Evolutionary conservation across 345 rosid genomes (phyloP).

Genomic region (Syzygium jambos): DNA sequence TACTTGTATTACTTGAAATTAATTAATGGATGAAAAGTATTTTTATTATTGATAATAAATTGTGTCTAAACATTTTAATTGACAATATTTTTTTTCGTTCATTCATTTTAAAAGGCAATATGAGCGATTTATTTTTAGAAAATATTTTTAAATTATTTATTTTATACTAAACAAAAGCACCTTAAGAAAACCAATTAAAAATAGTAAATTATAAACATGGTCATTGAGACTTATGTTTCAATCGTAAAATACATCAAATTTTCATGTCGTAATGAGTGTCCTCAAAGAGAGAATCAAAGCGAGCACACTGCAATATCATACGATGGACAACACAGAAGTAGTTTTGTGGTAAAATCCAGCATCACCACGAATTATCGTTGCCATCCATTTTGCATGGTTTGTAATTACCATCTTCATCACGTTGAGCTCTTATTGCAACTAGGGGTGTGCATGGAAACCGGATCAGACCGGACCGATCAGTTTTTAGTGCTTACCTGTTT

Average conservation of each 20-base stretch:
- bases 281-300: background rate
- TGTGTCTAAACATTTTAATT: no score
- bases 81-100: no score
- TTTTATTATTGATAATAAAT: background rate
- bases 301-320: rapidly evolving
- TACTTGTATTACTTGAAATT: background rate
- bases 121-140: no score
- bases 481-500: rapidly evolving
- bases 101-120: no score
- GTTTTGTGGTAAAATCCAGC: background rate
- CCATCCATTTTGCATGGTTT: background rate
- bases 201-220: background rate
- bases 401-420: background rate
- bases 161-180: no score
- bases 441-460: rapidly evolving
- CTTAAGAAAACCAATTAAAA: background rate
- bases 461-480: rapidly evolving
- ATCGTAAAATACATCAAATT: background rate
- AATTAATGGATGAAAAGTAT: background rate
- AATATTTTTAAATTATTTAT: no score
- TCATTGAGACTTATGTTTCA: no score
- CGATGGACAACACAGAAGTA: rapidly evolving
- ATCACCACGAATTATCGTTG: rapidly evolving
- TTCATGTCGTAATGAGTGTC: background rate
- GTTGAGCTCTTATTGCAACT: background rate